These are phyloP conservation scores for Penicillium sp. DNA, from an alignment of 2,329 filamentous ascomycete genomes.

Conservation along the genomic window DNA sequence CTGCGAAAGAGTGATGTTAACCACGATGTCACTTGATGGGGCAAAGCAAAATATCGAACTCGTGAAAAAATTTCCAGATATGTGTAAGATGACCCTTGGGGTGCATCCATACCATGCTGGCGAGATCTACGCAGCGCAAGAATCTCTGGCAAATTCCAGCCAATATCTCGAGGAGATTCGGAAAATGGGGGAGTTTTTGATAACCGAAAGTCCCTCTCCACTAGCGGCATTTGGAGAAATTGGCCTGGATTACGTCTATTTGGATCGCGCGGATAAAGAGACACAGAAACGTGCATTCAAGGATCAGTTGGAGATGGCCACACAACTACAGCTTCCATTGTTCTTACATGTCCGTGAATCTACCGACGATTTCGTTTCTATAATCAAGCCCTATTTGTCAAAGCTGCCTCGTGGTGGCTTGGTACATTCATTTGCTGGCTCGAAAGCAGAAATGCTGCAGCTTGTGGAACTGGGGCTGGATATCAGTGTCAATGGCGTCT, in stretches of 20 bases:
- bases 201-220: constrained; percentile 31
- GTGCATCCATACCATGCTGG: constrained; percentile 57
- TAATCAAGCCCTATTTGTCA: constrained; percentile 46
- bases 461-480: constrained; percentile 46
- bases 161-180: constrained; percentile 21
- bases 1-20: constrained; percentile 30
- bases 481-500: constrained; percentile 57
- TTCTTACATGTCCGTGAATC: constrained; percentile 46
- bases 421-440: constrained; percentile 89
- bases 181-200: constrained; percentile 21
- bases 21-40: constrained; percentile 47
- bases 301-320: constrained; percentile 47
- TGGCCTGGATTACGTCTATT: constrained; percentile 56
- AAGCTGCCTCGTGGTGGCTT: constrained; percentile 60
- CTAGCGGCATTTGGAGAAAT: constrained; percentile 56
- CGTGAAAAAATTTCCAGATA: constrained; percentile 24
- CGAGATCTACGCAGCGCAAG: constrained; percentile 41
- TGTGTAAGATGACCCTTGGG: constrained; percentile 54
- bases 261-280: constrained; percentile 49
- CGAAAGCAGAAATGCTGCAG: constrained; percentile 51
- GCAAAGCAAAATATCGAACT: constrained; percentile 43
- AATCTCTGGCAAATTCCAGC: constrained; percentile 2
- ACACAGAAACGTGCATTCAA: constrained; percentile 47
- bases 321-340: constrained; percentile 38
- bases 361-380: constrained; percentile 48